Conservation (phyloP, 305 asterid species). For the Stenogyne calaminthoides region DNA sequence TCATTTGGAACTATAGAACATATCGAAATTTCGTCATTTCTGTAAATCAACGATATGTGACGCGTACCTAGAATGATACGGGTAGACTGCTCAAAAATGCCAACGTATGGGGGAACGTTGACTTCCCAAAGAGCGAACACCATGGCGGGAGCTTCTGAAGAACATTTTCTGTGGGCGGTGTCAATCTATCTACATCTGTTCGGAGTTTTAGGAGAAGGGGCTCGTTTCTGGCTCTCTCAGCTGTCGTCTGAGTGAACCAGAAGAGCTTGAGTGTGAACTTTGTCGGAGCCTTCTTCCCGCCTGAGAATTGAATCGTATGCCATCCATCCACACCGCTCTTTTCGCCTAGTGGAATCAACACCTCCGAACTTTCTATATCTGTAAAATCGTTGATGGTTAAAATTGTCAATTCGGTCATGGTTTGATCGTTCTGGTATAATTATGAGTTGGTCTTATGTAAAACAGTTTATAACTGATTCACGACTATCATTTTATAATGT, state of each 20-base stretch:
- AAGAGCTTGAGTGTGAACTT: slow-evolving; percentile 62
- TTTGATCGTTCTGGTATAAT: no score
- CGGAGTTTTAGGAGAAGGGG: slow-evolving; percentile 61
- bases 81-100: slow-evolving; percentile 68
- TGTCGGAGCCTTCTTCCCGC: slow-evolving; percentile 79
- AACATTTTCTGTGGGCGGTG: slow-evolving; percentile 49
- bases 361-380: slow-evolving; percentile 60
- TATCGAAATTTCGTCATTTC: background rate
- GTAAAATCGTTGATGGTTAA: background rate
- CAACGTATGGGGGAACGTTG: slow-evolving; percentile 73
- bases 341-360: slow-evolving; percentile 59
- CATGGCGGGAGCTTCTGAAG: slow-evolving; percentile 78
- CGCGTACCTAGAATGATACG: slow-evolving; percentile 39
- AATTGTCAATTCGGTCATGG: background rate
- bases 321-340: slow-evolving; percentile 74
- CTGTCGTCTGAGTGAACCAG: slow-evolving; percentile 45
- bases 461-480: no score
- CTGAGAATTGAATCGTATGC: slow-evolving; percentile 89
- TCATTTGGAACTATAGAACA: background rate
- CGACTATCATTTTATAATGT: no score
- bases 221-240: slow-evolving; percentile 31
- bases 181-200: slow-evolving; percentile 69
- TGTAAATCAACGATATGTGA: background rate
- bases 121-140: slow-evolving; percentile 94
- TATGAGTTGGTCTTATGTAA: no score